Evolutionary conservation across 768 basidiomycete genomes (phyloP), one percentile per base, ranked within the genome.

Genomic region (Hypholoma fasciculare): DNA sequence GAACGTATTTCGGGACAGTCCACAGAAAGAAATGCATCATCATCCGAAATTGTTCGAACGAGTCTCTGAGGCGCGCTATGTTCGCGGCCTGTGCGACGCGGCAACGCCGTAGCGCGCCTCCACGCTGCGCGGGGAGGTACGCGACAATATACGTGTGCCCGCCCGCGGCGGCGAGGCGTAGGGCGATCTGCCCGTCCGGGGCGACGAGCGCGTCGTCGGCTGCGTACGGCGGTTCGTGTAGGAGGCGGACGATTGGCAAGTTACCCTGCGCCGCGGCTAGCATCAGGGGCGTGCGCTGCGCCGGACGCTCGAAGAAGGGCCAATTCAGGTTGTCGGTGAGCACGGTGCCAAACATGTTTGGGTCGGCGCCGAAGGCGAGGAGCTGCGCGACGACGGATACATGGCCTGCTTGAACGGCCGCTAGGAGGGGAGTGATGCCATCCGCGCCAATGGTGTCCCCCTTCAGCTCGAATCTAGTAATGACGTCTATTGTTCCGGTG

Each of bases 201-300:
- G 60, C 55, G 13, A 61, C 47, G 27, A 61, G 20, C 16, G 37
- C 19, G 39, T 61, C 50, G 47, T 57, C 43, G 7, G 55, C 60
- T 7, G 49, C 42, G 38, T 48, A 40, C 13, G 60, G 60, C 2
- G 43, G 37, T 26, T 47, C 54, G 13, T 17, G 27, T 2, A 61
- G 46, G 11, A 61, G 54, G 23, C 43, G 52, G 8, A 61, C 50
- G 13, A 61, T n/a, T 2, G 55, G 60, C 4, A 61, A 55, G 11
- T 36, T 51, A 5, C 60, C 60, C n/a, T 19, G 9, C 6, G 19
- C 48, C 1, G 59, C 48, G 4, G 59, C 59, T 1, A 51, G n/a
- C 58, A 59, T 59, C 40, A 42, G 17, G 6, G 40, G 40, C 17
- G 40, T 42, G 13, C 40, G 40, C 40, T 34, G 30, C 1, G 30